Evolutionary conservation across 208 protist species (phyloP).

Genomic region (Acanthamoeba royreba): DNA sequence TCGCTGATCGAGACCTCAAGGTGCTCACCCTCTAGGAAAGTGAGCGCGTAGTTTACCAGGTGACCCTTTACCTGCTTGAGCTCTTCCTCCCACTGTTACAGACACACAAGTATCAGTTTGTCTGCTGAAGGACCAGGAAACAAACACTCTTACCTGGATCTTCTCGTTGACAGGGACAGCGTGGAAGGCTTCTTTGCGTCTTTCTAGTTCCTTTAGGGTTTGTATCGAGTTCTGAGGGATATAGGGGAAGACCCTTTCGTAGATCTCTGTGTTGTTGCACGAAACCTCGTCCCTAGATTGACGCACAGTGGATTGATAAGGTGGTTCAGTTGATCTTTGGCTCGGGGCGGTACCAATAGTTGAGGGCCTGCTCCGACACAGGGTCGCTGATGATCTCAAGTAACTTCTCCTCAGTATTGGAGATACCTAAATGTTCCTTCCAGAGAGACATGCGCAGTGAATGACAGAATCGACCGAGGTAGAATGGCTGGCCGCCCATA

Average conservation of each 20-base stretch:
- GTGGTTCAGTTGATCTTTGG: background rate
- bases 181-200: background rate
- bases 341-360: background rate
- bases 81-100: background rate
- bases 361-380: background rate
- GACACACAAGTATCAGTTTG: background rate
- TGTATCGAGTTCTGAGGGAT: background rate
- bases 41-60: background rate
- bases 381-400: background rate
- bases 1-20: background rate
- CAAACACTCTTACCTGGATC: background rate
- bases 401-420: background rate
- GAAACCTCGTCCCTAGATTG: background rate
- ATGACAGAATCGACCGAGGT: constrained; percentile 42
- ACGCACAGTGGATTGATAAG: background rate
- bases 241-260: constrained; percentile 28
- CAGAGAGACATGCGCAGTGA: constrained; percentile 54
- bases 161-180: background rate
- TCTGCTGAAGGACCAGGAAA: background rate
- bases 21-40: background rate
- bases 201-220: background rate
- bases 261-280: constrained; percentile 1
- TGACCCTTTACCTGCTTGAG: background rate
- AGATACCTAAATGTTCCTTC: constrained; percentile 64
- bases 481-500: constrained; percentile 48